These are phyloP conservation scores for Chytridium lagenaria DNA, from an alignment of 371 early-diverging fungal species.

Conservation along the genomic window DNA sequence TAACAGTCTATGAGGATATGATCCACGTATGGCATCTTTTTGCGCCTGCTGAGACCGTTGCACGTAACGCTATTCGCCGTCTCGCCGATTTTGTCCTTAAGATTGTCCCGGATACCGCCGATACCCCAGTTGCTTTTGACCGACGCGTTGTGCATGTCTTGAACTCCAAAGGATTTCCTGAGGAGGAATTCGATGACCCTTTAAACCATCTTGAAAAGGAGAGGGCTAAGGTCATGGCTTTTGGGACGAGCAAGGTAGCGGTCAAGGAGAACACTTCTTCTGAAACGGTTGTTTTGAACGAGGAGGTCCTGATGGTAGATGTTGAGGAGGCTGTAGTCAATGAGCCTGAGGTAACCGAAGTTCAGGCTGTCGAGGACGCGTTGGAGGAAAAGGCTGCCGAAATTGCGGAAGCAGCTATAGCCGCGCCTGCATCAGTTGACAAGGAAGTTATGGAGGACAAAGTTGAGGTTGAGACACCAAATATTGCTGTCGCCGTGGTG, in stretches of 20 bases:
- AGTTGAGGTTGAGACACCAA: neutral
- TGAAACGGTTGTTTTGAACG: neutral
- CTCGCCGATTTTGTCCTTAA: constrained; percentile 13
- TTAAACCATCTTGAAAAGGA: neutral
- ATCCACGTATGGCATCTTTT: constrained; percentile 22
- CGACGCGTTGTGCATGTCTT: neutral
- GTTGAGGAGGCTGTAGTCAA: constrained; percentile 10
- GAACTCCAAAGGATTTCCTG: neutral
- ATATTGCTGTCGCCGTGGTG: no score
- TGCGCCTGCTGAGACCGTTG: neutral
- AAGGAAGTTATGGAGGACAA: neutral
- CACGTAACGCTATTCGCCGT: neutral
- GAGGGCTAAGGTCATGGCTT: neutral
- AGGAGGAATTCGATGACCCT: neutral
- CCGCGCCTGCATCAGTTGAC: neutral
- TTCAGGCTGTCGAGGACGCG: neutral
- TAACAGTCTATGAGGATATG: constrained; percentile 18
- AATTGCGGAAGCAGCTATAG: no score
- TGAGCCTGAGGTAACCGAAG: neutral
- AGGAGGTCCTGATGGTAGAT: neutral
- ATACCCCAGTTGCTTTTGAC: neutral
- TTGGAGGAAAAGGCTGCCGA: neutral
- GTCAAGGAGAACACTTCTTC: neutral
- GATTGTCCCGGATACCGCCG: neutral
- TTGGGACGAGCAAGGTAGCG: neutral